Evolutionary conservation across 1,284 basidiomycete species (phyloP).

Genomic region (Retiboletus flavoniger): DNA sequence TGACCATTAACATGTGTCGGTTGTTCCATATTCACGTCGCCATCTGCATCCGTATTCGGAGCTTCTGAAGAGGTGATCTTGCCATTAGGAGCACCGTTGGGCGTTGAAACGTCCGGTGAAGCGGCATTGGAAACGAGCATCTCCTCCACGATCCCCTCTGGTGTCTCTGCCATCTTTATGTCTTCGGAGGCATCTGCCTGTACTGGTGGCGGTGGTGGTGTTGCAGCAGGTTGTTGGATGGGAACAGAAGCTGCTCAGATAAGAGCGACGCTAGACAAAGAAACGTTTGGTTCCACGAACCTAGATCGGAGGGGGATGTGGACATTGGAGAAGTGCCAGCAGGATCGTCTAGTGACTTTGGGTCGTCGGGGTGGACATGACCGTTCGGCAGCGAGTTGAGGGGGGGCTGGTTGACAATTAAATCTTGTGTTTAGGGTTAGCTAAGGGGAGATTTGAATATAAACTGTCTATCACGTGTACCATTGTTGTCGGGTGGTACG

Average conservation of each 20-base stretch:
- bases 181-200: slow-evolving; percentile 51
- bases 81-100: slow-evolving; percentile 15
- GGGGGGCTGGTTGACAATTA: slow-evolving; percentile 60
- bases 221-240: slow-evolving; percentile 44
- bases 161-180: slow-evolving; percentile 47
- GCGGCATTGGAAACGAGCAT: slow-evolving; percentile 17
- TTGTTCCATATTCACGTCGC: slow-evolving; percentile 55
- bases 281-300: slow-evolving; percentile 39
- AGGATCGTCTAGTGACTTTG: slow-evolving; percentile 42
- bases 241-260: slow-evolving; percentile 45
- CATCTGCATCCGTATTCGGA: slow-evolving; percentile 26
- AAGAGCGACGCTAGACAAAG: slow-evolving; percentile 23
- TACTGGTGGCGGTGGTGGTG: slow-evolving; percentile 49
- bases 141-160: slow-evolving; percentile 22
- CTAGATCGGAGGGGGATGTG: slow-evolving; percentile 46
- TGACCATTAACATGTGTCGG: slow-evolving; percentile 38
- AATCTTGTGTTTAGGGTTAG: slow-evolving; percentile 51
- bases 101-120: slow-evolving; percentile 12
- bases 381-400: slow-evolving; percentile 53
- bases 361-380: slow-evolving; percentile 57
- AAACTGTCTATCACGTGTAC: slow-evolving; percentile 37
- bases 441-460: slow-evolving; percentile 38
- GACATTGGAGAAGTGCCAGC: slow-evolving; percentile 38
- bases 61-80: slow-evolving; percentile 25
- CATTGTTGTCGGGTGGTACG: slow-evolving; percentile 35